A percentile compares a stretch with the other conserved stretches of the same genome.
These are phyloP conservation scores for Globisporangium cylindrosporum DNA, from an alignment of 352 stramenopile genomes.

Conservation along the genomic window DNA sequence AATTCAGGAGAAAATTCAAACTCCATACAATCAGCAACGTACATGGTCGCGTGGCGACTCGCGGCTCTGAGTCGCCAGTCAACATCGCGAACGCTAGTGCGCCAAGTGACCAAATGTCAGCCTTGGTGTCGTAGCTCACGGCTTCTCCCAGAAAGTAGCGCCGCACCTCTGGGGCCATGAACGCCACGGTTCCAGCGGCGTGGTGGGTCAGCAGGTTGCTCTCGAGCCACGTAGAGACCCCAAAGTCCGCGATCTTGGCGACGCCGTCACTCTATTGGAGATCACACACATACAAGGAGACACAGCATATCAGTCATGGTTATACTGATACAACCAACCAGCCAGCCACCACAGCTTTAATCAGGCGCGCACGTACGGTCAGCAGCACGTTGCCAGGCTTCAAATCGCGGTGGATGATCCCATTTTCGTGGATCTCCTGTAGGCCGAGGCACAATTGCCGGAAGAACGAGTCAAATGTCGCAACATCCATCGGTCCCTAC, in stretches of 20 bases:
- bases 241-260: slow-evolving; percentile 80
- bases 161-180: slow-evolving; percentile 79
- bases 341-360: neutral
- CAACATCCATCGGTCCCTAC: slow-evolving; percentile 39
- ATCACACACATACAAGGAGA: neutral
- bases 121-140: slow-evolving; percentile 64
- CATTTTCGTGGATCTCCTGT: slow-evolving; percentile 55
- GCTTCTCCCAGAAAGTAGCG: slow-evolving; percentile 69
- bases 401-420: slow-evolving; percentile 75
- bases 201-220: slow-evolving; percentile 72
- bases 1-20: neutral
- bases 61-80: slow-evolving; percentile 58
- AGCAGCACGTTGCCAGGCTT: slow-evolving; percentile 79
- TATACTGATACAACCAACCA: neutral
- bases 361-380: slow-evolving; percentile 32
- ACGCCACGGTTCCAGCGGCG: slow-evolving; percentile 69
- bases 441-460: slow-evolving; percentile 69
- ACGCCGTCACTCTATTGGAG: slow-evolving; percentile 48
- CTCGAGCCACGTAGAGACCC: slow-evolving; percentile 77
- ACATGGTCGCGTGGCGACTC: slow-evolving; percentile 63
- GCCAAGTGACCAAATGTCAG: slow-evolving; percentile 82
- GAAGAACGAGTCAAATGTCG: slow-evolving; percentile 57
- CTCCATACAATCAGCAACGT: slow-evolving; percentile 9
- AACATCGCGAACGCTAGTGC: slow-evolving; percentile 70
- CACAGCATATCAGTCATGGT: neutral